These are phyloP conservation scores for Seminavis robusta DNA, from an alignment of 108 stramenopile species.

Conservation along the genomic window DNA sequence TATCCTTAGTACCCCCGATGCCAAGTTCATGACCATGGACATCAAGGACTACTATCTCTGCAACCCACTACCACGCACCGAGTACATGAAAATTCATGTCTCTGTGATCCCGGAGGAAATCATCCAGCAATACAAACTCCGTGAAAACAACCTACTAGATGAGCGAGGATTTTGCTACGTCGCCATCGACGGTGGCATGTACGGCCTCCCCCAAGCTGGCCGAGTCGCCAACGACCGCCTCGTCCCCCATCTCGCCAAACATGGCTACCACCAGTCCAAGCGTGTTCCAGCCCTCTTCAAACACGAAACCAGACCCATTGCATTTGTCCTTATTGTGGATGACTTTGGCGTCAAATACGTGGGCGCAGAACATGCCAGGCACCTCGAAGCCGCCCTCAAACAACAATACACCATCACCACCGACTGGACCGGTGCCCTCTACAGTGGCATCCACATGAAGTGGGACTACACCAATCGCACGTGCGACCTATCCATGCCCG, in stretches of 20 bases:
- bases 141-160: not conserved
- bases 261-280: conserved; percentile 4
- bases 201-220: conserved; percentile 7
- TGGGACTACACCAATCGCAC: too few relatives aligned
- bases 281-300: conserved; percentile 40
- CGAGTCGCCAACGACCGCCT: conserved; percentile 12
- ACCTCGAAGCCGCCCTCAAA: conserved; percentile 29
- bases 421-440: too few relatives aligned
- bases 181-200: conserved; percentile 13
- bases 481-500: too few relatives aligned
- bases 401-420: too few relatives aligned
- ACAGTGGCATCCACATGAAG: too few relatives aligned
- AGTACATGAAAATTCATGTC: conserved; percentile 38
- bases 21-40: conserved; percentile 24
- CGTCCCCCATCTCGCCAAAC: not conserved
- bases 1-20: conserved; percentile 4
- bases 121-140: conserved; percentile 14
- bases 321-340: conserved; percentile 49
- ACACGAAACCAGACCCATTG: conserved; percentile 22
- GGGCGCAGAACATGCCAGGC: conserved; percentile 25
- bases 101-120: not conserved
- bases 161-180: conserved; percentile 19
- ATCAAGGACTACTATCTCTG: conserved; percentile 33
- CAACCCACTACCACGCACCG: conserved; percentile 17
- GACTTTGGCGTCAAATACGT: conserved; percentile 50